Evolutionary conservation across 202 grass and related monocot genomes (phyloP).

Genomic region (Musa balbisiana): DNA sequence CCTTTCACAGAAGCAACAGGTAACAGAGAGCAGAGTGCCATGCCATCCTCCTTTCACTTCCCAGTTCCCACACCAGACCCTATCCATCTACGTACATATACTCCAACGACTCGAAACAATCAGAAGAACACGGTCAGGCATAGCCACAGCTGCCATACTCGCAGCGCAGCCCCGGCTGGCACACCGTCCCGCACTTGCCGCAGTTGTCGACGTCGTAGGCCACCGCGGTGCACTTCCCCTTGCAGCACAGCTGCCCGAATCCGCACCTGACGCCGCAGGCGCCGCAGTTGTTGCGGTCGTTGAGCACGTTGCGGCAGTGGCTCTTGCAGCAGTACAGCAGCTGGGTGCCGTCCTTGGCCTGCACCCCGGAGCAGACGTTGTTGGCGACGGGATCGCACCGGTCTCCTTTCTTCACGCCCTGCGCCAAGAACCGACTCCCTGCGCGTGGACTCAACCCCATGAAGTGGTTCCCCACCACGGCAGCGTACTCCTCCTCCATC

Average conservation of each 20-base stretch:
- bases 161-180: constrained; percentile 17
- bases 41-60: too few relatives aligned
- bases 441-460: constrained; percentile 13
- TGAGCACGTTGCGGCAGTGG: constrained; percentile 25
- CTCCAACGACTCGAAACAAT: too few relatives aligned
- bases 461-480: constrained; percentile 23
- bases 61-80: too few relatives aligned
- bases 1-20: too few relatives aligned
- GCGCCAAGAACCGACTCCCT: constrained; percentile 21
- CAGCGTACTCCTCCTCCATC: background rate
- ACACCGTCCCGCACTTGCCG: constrained; percentile 24
- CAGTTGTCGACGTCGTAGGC: constrained; percentile 37
- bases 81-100: too few relatives aligned
- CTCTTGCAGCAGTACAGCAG: constrained; percentile 30
- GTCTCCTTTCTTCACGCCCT: constrained; percentile 2
- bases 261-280: constrained; percentile 28
- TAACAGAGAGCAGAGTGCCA: too few relatives aligned
- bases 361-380: background rate
- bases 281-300: constrained; percentile 33
- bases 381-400: constrained; percentile 5
- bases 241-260: constrained; percentile 41
- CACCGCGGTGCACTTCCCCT: constrained; percentile 20
- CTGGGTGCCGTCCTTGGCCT: background rate
- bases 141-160: constrained; percentile 32
- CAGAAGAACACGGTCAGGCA: background rate